These are phyloP conservation scores for Lycium ferocissimum DNA, from an alignment of 257 asterid species.

Conservation along the genomic window DNA sequence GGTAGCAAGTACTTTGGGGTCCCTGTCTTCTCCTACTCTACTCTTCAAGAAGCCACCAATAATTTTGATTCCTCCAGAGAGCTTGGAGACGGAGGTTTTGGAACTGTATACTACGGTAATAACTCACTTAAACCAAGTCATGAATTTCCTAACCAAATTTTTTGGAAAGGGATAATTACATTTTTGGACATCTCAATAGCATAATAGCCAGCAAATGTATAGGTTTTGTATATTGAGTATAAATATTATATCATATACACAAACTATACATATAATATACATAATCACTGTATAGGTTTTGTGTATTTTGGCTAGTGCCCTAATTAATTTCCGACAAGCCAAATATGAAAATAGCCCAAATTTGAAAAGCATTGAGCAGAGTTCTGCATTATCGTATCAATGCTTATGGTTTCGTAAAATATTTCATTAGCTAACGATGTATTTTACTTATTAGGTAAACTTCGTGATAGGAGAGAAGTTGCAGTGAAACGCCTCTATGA, in stretches of 20 bases:
- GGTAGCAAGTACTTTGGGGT: constrained; percentile 44
- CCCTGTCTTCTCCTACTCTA: constrained; percentile 50
- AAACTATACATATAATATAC: too few relatives aligned
- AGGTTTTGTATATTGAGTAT: too few relatives aligned
- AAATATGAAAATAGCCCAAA: too few relatives aligned
- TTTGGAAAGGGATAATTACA: too few relatives aligned
- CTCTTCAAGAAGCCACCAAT: constrained; percentile 56
- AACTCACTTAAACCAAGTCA: neutral
- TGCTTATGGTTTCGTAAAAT: neutral
- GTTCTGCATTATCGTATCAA: neutral
- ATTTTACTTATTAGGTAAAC: constrained; percentile 47
- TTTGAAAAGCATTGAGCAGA: neutral
- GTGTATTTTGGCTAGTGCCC: too few relatives aligned
- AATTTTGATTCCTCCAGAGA: constrained; percentile 51
- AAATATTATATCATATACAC: too few relatives aligned
- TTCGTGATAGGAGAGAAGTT: constrained; percentile 63
- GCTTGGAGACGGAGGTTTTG: constrained; percentile 68
- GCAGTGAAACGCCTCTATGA: constrained; percentile 66
- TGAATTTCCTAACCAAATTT: neutral
- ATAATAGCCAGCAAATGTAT: too few relatives aligned
- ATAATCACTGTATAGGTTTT: too few relatives aligned
- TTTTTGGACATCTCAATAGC: too few relatives aligned
- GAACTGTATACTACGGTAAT: constrained; percentile 60
- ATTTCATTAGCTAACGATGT: neutral
- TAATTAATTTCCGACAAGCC: too few relatives aligned